These are phyloP conservation scores for Gonium pectorale DNA, from an alignment of 139 green algal species.

Conservation along the genomic window DNA sequence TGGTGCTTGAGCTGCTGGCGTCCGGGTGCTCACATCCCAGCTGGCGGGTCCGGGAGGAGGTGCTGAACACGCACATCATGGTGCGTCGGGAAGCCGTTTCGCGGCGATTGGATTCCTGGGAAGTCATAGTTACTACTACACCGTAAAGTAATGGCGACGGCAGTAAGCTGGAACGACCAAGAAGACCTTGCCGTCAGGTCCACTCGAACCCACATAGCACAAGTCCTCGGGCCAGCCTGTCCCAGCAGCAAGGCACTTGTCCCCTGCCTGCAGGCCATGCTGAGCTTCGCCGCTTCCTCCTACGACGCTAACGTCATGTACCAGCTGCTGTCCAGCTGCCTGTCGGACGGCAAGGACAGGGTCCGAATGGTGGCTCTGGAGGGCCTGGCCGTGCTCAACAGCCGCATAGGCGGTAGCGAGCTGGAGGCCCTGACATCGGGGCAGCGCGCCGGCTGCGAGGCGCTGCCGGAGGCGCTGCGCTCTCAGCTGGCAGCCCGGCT, in stretches of 20 bases:
- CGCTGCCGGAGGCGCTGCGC: slow-evolving; percentile 50
- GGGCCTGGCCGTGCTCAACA: slow-evolving; percentile 63
- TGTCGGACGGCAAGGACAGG: slow-evolving; percentile 53
- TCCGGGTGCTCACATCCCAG: slow-evolving; percentile 49
- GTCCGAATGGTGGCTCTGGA: slow-evolving; percentile 69
- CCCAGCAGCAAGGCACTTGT: background rate
- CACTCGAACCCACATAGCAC: too few relatives aligned
- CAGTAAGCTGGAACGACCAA: too few relatives aligned
- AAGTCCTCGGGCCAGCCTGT: too few relatives aligned
- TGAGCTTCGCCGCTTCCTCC: slow-evolving; percentile 35
- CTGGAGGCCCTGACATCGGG: slow-evolving; percentile 53
- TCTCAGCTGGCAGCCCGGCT: slow-evolving; percentile 51
- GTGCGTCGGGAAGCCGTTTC: slow-evolving; percentile 26
- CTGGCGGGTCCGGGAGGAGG: slow-evolving; percentile 69
- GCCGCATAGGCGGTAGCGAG: slow-evolving; percentile 10
- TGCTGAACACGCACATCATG: slow-evolving; percentile 64
- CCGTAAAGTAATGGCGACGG: too few relatives aligned
- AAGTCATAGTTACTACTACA: too few relatives aligned
- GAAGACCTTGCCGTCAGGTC: too few relatives aligned
- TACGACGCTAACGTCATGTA: slow-evolving; percentile 47
- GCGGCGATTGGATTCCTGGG: too few relatives aligned
- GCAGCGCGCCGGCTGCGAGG: background rate
- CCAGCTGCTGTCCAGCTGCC: slow-evolving; percentile 19
- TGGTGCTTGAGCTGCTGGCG: slow-evolving; percentile 60
- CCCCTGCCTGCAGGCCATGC: slow-evolving; percentile 50